Conservation (phyloP, 257 asterid species). For the Perilla frutescens region DNA sequence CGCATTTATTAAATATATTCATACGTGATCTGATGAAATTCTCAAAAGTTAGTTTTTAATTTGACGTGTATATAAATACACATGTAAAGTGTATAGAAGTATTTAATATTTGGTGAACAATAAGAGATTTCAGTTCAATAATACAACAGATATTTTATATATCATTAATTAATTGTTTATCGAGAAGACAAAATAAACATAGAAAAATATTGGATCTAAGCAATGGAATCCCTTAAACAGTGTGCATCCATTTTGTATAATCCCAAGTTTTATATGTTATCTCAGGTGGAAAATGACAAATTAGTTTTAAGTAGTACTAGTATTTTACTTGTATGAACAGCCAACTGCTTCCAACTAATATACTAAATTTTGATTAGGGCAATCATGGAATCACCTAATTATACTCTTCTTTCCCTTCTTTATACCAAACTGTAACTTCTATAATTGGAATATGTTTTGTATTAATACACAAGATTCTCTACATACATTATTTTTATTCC, state of each 20-base stretch:
- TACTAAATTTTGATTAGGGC: not conserved
- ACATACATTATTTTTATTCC: not conserved
- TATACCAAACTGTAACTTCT: not conserved
- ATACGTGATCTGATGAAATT: too few species aligned
- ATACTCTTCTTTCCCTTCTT: not conserved
- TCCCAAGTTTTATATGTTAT: slow-evolving; percentile 18
- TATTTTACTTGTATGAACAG: not conserved
- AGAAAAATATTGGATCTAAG: not conserved
- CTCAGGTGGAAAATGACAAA: slow-evolving; percentile 24
- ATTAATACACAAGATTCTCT: too few species aligned
- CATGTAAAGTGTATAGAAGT: too few species aligned
- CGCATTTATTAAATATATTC: too few species aligned
- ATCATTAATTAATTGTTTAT: not conserved
- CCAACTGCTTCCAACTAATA: slow-evolving; percentile 25
- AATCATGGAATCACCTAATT: not conserved
- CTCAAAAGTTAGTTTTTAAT: too few species aligned
- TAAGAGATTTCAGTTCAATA: too few species aligned
- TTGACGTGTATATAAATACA: too few species aligned
- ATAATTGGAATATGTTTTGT: not conserved
- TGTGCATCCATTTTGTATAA: slow-evolving; percentile 12
- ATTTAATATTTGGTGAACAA: too few species aligned
- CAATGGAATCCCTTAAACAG: slow-evolving; percentile 14
- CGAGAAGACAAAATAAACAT: not conserved
- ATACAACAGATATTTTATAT: too few species aligned
- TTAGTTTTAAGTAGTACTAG: not conserved